A percentile compares a stretch with the other conserved stretches of the same genome.
Conservation (phyloP, 2,329 filamentous ascomycete genomes). For the Beauveria varroae region DNA sequence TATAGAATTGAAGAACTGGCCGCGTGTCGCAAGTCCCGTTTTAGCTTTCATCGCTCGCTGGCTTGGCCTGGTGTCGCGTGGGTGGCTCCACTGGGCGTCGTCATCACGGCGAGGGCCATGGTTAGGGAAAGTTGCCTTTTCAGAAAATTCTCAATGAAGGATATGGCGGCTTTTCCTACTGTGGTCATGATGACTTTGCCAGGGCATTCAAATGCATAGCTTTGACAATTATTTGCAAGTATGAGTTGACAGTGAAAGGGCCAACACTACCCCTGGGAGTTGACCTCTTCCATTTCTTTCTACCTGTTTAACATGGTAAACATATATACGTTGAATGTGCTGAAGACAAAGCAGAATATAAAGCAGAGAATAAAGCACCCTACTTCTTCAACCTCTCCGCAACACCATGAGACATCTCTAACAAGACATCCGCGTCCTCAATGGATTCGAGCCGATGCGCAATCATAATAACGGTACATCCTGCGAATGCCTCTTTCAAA, state of each 20-base stretch:
- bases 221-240: too few species aligned
- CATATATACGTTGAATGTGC: too few species aligned
- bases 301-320: too few species aligned
- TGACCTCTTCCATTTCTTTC: background rate
- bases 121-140: background rate
- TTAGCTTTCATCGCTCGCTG: background rate
- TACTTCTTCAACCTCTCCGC: background rate
- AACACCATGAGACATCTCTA: constrained; percentile 4
- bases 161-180: background rate
- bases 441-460: constrained; percentile 7
- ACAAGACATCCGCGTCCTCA: background rate
- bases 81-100: constrained; percentile 1
- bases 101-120: background rate
- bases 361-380: too few species aligned
- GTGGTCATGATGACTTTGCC: background rate
- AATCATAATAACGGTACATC: background rate
- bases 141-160: background rate
- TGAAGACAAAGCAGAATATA: too few species aligned
- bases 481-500: background rate
- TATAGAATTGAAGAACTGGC: background rate
- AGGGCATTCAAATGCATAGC: too few species aligned
- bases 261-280: too few species aligned
- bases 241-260: too few species aligned
- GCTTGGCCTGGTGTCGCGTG: background rate
- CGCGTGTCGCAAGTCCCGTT: background rate